Evolutionary conservation across 2,329 filamentous ascomycete species (phyloP).

Genomic region (Fusarium sublunatum): DNA sequence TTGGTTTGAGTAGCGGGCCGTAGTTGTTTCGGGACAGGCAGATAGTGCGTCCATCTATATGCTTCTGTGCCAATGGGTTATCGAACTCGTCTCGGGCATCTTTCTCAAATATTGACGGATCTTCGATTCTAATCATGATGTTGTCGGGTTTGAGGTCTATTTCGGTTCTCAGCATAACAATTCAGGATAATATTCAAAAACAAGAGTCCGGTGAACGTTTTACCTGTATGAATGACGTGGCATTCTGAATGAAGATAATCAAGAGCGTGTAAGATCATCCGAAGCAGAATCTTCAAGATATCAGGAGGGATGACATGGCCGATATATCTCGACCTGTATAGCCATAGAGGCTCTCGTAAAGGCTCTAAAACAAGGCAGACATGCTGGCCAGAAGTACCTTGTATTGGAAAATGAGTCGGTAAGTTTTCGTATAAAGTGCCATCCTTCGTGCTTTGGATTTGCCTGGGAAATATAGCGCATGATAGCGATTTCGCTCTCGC

Average conservation of each 20-base stretch:
- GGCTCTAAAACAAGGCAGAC: conserved; percentile 38
- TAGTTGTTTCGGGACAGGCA: conserved; percentile 43
- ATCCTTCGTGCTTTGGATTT: conserved; percentile 28
- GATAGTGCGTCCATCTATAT: conserved; percentile 23
- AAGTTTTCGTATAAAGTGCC: conserved; percentile 39
- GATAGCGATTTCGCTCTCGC: conserved; percentile 30
- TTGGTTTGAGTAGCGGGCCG: conserved; percentile 24
- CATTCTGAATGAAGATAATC: conserved; percentile 44
- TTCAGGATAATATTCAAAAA: too few relatives aligned
- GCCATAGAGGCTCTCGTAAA: conserved; percentile 43
- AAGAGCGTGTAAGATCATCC: conserved; percentile 38
- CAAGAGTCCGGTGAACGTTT: not conserved
- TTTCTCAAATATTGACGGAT: conserved; percentile 25
- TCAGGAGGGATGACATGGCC: conserved; percentile 33
- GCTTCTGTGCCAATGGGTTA: conserved; percentile 39
- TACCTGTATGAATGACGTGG: conserved; percentile 38
- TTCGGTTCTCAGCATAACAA: rapidly evolving
- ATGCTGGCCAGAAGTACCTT: conserved; percentile 16
- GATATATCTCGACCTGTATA: conserved; percentile 37
- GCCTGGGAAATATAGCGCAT: conserved; percentile 23
- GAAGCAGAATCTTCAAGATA: conserved; percentile 38
- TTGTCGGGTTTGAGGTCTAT: conserved; percentile 42
- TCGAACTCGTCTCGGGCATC: conserved; percentile 37
- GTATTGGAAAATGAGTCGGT: conserved; percentile 23
- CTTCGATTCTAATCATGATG: conserved; percentile 37